Percentiles rank a stretch among this genome's conserved stretches.
Conservation (phyloP, 169 alveolate genomes). For the Plasmodium coatneyi region DNA sequence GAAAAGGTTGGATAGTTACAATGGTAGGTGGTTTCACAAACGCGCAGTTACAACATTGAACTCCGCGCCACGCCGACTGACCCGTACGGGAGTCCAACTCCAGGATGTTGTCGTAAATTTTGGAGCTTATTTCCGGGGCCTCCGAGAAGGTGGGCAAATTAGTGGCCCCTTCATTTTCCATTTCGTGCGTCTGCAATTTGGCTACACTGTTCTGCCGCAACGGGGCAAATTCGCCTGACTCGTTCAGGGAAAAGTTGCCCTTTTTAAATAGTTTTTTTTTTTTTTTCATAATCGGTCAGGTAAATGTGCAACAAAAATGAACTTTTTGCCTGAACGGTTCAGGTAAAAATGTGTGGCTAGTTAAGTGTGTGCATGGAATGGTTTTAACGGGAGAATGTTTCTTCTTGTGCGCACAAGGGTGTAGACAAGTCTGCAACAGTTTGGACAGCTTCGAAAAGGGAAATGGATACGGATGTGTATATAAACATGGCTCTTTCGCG, state of each 20-base stretch:
- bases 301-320: not conserved
- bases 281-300: slow-evolving; percentile 5
- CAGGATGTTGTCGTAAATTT: slow-evolving; percentile 32
- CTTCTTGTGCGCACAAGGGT: not conserved
- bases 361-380: not conserved
- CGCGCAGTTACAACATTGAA: not conserved
- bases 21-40: not conserved
- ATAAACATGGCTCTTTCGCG: not conserved
- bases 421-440: not conserved
- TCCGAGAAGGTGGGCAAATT: slow-evolving; percentile 21
- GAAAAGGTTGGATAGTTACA: not conserved
- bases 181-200: not conserved
- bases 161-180: not conserved
- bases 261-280: slow-evolving; percentile 24
- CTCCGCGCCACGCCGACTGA: not conserved
- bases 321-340: slow-evolving; percentile 2
- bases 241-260: not conserved
- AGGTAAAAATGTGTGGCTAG: slow-evolving; percentile 1
- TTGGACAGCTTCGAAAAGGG: not conserved
- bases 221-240: not conserved
- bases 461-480: not conserved
- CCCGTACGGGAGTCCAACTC: not conserved
- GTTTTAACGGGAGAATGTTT: not conserved
- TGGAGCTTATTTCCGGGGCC: slow-evolving; percentile 6
- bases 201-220: not conserved